Conservation (phyloP, 163 green algal species). For the Scenedesmus sp. region DNA sequence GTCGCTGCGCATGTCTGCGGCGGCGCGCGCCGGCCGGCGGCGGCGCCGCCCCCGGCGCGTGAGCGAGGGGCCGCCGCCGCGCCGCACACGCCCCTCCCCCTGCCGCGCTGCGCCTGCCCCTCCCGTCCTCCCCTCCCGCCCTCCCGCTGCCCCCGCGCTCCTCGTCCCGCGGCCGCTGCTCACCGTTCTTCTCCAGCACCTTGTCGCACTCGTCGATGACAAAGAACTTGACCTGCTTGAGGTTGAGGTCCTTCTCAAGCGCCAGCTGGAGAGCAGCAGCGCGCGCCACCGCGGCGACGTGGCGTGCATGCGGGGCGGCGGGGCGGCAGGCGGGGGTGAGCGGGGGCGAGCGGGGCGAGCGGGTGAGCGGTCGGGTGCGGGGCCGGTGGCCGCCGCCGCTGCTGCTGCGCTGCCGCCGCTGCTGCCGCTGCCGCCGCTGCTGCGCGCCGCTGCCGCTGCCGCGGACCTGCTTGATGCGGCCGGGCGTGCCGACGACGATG, state of each 20-base stretch:
- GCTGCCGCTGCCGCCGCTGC: not conserved
- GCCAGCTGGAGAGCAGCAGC: slow-evolving; percentile 73
- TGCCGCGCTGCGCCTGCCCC: too few species aligned
- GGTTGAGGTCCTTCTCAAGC: slow-evolving; percentile 82
- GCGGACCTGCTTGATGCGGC: slow-evolving; percentile 90
- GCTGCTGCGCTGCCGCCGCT: not conserved
- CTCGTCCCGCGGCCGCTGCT: slow-evolving; percentile 6
- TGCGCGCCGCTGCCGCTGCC: not conserved
- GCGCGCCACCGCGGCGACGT: not conserved
- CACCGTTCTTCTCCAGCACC: slow-evolving; percentile 93
- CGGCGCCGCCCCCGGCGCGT: too few species aligned
- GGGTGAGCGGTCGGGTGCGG: too few species aligned
- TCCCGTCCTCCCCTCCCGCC: too few species aligned
- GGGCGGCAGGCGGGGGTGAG: not conserved
- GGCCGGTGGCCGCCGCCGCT: too few species aligned
- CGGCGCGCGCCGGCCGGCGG: too few species aligned
- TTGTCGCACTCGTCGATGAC: slow-evolving; percentile 99
- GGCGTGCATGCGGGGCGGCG: not conserved
- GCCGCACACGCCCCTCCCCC: too few species aligned
- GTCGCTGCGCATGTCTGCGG: slow-evolving; percentile 99
- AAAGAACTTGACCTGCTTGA: slow-evolving; percentile 93
- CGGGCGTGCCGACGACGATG: slow-evolving; percentile 97
- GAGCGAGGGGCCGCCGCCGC: too few species aligned
- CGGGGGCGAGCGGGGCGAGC: not conserved
- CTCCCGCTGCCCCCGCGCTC: not conserved